Conservation (phyloP, 2,329 filamentous ascomycete genomes). For the Dendryphion nanum region DNA sequence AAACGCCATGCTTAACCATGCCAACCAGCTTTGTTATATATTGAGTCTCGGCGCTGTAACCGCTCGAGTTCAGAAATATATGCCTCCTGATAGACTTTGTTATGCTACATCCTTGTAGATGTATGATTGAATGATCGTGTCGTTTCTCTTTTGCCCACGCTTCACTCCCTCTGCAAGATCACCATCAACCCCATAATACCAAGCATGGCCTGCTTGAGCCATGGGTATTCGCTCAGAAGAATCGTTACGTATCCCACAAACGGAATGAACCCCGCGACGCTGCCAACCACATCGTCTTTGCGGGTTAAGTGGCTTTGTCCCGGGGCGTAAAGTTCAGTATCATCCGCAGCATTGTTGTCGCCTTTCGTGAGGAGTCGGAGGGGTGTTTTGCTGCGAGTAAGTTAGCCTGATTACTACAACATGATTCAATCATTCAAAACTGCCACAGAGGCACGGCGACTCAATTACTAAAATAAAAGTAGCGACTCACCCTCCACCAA, state of each 20-base stretch:
- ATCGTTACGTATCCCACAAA: constrained; percentile 98
- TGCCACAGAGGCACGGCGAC: no score
- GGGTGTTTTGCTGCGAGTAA: constrained; percentile 41
- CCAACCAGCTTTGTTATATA: no score
- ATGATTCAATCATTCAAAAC: no score
- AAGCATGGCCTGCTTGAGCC: constrained; percentile 93
- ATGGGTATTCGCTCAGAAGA: constrained; percentile 89
- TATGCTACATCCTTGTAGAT: no score
- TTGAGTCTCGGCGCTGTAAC: no score
- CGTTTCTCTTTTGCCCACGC: no score
- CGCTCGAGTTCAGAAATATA: no score
- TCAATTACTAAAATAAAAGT: neutral
- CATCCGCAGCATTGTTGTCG: constrained; percentile 92
- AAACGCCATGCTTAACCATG: no score
- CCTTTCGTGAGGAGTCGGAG: constrained; percentile 86
- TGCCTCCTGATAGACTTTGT: no score
- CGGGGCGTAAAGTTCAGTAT: constrained; percentile 84
- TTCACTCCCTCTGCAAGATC: constrained; percentile 81
- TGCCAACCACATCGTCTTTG: constrained; percentile 83
- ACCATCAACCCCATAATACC: constrained; percentile 94
- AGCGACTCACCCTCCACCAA: constrained; percentile 55
- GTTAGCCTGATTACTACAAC: no score
- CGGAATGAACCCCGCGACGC: constrained; percentile 86
- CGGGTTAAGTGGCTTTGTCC: constrained; percentile 86
- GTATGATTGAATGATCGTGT: no score